These are phyloP conservation scores for Pisolithus albus DNA, from an alignment of 768 basidiomycete genomes.

Conservation along the genomic window DNA sequence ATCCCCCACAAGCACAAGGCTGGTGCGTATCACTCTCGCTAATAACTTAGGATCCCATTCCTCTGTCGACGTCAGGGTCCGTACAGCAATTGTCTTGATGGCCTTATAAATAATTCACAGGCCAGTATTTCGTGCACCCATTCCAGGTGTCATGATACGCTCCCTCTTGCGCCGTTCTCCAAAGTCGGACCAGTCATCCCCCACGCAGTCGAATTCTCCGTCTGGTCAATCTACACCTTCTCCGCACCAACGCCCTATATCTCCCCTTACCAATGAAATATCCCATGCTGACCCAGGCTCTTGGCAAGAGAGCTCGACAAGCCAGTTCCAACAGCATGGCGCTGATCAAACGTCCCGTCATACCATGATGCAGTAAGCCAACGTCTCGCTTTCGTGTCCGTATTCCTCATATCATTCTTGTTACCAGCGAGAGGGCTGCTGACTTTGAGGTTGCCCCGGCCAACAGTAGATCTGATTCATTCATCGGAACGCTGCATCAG, in stretches of 20 bases:
- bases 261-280: not conserved
- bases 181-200: not conserved
- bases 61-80: no score
- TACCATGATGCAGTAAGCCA: slow-evolving; percentile 3
- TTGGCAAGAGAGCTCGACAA: not conserved
- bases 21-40: no score
- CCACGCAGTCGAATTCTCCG: not conserved
- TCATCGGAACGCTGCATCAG: not conserved
- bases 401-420: no score
- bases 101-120: no score
- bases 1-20: no score
- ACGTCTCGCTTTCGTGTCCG: slow-evolving; percentile 2
- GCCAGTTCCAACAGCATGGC: not conserved
- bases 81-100: no score
- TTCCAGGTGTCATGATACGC: not conserved
- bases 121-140: not conserved
- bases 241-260: not conserved
- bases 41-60: no score
- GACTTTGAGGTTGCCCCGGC: not conserved
- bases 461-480: not conserved
- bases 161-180: not conserved
- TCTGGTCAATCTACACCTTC: not conserved
- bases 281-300: not conserved
- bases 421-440: not conserved
- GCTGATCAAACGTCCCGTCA: not conserved